These are phyloP conservation scores for Cardamine chenopodiifolia DNA, from an alignment of 345 rosid genomes.

Conservation along the genomic window DNA sequence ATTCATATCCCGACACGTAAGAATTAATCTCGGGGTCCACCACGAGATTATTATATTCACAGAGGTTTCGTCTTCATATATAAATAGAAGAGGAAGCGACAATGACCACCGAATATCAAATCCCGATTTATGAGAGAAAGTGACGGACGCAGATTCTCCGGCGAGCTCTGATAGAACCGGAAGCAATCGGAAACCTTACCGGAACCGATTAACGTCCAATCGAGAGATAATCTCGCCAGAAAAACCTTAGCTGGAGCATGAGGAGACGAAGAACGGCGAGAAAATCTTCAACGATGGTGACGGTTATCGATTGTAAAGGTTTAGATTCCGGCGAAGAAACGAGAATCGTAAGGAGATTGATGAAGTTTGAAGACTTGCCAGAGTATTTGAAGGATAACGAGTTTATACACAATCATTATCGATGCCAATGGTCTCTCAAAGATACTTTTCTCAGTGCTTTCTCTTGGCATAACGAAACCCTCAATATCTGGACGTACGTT, in stretches of 20 bases:
- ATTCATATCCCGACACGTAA: neutral
- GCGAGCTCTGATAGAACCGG: neutral
- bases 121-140: neutral
- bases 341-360: constrained; percentile 48
- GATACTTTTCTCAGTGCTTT: constrained; percentile 73
- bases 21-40: neutral
- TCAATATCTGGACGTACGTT: constrained; percentile 92
- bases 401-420: constrained; percentile 76
- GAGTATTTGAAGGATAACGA: constrained; percentile 82
- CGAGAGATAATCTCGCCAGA: neutral
- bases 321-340: constrained; percentile 18
- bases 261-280: constrained; percentile 31
- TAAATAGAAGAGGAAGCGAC: neutral
- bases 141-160: constrained; percentile 15
- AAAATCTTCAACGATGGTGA: constrained; percentile 25
- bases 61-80: constrained; percentile 25
- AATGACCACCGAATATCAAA: constrained; percentile 7
- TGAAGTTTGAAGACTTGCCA: constrained; percentile 76
- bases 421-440: constrained; percentile 87
- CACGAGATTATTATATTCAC: neutral
- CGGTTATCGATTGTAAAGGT: neutral
- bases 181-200: neutral
- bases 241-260: neutral
- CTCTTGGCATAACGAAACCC: constrained; percentile 91
- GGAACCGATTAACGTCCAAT: neutral